Conservation (phyloP, 495 filamentous ascomycete genomes). For the Aspergillus homomorphus region DNA sequence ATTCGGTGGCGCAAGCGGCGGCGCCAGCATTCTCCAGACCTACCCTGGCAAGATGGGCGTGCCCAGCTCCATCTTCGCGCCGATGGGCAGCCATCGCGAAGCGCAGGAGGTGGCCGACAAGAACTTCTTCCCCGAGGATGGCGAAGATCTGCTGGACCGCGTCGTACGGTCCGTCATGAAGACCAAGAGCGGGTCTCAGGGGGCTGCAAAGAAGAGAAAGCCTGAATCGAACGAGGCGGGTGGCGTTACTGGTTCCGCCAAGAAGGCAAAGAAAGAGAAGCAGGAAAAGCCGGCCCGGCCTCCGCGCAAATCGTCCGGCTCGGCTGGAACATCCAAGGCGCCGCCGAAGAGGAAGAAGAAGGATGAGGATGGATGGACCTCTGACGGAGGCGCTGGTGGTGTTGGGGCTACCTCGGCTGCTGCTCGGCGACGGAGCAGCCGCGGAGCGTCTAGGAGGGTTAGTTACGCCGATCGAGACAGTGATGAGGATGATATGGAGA, state of each 20-base stretch:
- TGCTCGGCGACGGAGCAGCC: constrained; percentile 41
- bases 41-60: constrained; percentile 79
- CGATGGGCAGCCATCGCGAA: constrained; percentile 69
- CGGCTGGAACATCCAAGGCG: constrained; percentile 37
- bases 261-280: constrained; percentile 43
- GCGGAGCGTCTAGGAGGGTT: constrained; percentile 28
- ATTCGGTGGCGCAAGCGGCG: constrained; percentile 58
- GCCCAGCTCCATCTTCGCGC: constrained; percentile 71
- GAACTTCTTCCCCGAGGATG: constrained; percentile 75
- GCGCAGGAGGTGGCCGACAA: constrained; percentile 82
- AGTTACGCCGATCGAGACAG: constrained; percentile 58
- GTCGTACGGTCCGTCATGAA: constrained; percentile 51
- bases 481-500: constrained; percentile 57
- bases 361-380: constrained; percentile 43
- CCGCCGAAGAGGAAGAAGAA: constrained; percentile 45
- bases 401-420: constrained; percentile 24
- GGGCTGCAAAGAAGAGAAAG: constrained; percentile 46
- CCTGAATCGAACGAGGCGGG: constrained; percentile 35
- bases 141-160: constrained; percentile 73
- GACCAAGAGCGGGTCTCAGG: constrained; percentile 31
- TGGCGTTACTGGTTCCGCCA: constrained; percentile 33
- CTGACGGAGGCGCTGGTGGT: constrained; percentile 32
- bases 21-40: constrained; percentile 72
- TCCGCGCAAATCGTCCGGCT: constrained; percentile 42
- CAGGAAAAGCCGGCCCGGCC: constrained; percentile 27